A percentile compares a stretch with the other conserved stretches of the same genome.
Evolutionary conservation across 805 yeast genomes (phyloP).

Genomic region (Kodamaea nitidulidarum): DNA sequence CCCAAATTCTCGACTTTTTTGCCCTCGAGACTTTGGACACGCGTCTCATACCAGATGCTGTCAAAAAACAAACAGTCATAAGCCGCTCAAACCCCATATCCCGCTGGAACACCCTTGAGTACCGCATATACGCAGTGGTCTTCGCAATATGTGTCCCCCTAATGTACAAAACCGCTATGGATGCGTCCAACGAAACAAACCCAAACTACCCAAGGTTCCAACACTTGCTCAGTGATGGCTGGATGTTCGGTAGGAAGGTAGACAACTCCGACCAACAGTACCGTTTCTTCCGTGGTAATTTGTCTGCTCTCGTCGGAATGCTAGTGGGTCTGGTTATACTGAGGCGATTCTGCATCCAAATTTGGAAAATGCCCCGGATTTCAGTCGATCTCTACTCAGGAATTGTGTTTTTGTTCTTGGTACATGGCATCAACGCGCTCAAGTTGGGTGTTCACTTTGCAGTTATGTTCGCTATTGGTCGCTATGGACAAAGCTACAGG

Average conservation of each 20-base stretch:
- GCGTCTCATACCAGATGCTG: constrained; percentile 41
- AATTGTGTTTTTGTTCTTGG: constrained; percentile 56
- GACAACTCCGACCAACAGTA: constrained; percentile 93
- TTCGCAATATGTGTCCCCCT: constrained; percentile 73
- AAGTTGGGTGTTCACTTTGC: constrained; percentile 58
- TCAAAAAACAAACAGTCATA: constrained; percentile 28
- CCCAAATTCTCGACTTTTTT: constrained; percentile 34
- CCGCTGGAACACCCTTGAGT: constrained; percentile 77
- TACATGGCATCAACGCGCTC: constrained; percentile 75
- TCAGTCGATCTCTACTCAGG: constrained; percentile 76
- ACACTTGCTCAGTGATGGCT: constrained; percentile 67
- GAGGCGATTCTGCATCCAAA: constrained; percentile 35
- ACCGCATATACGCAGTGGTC: constrained; percentile 58
- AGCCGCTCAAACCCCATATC: constrained; percentile 40
- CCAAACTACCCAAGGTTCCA: constrained; percentile 66
- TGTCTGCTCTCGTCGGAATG: constrained; percentile 56
- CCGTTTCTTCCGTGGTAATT: constrained; percentile 77
- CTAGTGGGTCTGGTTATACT: constrained; percentile 50
- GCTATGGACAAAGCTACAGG: constrained; percentile 28
- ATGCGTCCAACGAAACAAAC: constrained; percentile 70
- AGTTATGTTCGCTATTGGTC: constrained; percentile 50
- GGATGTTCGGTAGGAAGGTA: constrained; percentile 86
- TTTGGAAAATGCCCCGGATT: constrained; percentile 33
- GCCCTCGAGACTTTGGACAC: constrained; percentile 50
- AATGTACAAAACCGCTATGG: constrained; percentile 78